A percentile compares a stretch with the other conserved stretches of the same genome.
Evolutionary conservation across 108 stramenopile genomes (phyloP).

Genomic region (Hondaea fermentalgiana): DNA sequence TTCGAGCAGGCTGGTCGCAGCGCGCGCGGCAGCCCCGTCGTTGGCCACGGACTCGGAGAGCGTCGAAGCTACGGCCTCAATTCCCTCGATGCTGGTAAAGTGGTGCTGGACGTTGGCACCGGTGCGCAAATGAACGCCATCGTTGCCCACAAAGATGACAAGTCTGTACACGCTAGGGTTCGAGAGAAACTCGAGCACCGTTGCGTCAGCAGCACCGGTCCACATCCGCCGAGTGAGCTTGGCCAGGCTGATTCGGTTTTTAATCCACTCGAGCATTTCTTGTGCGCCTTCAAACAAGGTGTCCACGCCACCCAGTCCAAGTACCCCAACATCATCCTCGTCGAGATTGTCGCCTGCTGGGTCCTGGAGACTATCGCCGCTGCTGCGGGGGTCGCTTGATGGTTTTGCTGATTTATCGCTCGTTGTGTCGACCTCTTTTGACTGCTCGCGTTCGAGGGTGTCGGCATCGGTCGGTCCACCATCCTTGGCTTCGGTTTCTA

Average conservation of each 20-base stretch:
- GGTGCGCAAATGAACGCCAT: background rate
- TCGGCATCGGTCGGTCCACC: no score
- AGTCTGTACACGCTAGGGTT: background rate
- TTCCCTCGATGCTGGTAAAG: no score
- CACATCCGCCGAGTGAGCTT: background rate
- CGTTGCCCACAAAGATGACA: slow-evolving; percentile 6
- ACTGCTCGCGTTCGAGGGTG: no score
- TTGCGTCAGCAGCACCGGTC: background rate
- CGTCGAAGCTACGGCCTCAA: no score
- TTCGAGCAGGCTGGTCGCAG: background rate
- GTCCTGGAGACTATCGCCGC: background rate
- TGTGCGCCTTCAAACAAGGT: slow-evolving; percentile 7
- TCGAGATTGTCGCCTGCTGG: background rate
- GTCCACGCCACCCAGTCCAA: background rate
- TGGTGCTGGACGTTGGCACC: background rate
- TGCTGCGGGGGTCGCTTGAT: no score
- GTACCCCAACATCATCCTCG: background rate
- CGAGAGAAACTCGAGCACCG: background rate
- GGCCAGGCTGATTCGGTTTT: background rate
- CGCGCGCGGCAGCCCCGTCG: background rate
- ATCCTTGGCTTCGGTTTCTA: no score
- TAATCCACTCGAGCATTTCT: slow-evolving; percentile 10
- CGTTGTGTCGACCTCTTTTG: no score
- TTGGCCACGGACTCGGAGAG: no score
- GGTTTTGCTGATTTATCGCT: no score